phyloP scores from a whole-genome alignment of 148 eudicot genomes.

The Chenopodium suecicum region DNA sequence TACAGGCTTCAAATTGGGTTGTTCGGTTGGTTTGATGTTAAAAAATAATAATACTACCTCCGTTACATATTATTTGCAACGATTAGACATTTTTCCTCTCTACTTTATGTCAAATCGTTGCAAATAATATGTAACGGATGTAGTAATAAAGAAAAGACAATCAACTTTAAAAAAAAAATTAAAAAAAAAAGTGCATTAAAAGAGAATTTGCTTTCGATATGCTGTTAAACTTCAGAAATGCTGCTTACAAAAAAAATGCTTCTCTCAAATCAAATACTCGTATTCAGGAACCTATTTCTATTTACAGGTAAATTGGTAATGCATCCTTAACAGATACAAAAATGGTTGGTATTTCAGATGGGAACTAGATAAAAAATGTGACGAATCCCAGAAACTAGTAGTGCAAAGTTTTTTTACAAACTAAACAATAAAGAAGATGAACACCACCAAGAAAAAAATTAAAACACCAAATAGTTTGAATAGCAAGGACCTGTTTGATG shows the following conservation, averaged over 20 bases:
- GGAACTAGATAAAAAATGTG: constrained; percentile 7
- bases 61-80: no score
- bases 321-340: background rate
- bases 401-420: background rate
- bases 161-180: background rate
- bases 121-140: no score
- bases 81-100: no score
- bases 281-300: constrained; percentile 12
- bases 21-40: background rate
- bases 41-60: no score
- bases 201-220: background rate
- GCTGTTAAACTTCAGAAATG: background rate
- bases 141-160: background rate
- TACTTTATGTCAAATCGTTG: no score
- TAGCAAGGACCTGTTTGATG: constrained; percentile 84
- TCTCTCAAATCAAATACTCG: background rate
- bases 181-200: background rate
- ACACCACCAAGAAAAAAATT: constrained; percentile 61
- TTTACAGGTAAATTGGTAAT: constrained; percentile 5
- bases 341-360: constrained; percentile 2
- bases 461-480: constrained; percentile 72
- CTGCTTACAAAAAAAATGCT: background rate
- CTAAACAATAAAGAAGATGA: constrained; percentile 65
- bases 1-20: background rate
- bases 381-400: background rate